phyloP scores from a whole-genome alignment of 2,329 filamentous ascomycete genomes.

The Alternaria sp. region DNA sequence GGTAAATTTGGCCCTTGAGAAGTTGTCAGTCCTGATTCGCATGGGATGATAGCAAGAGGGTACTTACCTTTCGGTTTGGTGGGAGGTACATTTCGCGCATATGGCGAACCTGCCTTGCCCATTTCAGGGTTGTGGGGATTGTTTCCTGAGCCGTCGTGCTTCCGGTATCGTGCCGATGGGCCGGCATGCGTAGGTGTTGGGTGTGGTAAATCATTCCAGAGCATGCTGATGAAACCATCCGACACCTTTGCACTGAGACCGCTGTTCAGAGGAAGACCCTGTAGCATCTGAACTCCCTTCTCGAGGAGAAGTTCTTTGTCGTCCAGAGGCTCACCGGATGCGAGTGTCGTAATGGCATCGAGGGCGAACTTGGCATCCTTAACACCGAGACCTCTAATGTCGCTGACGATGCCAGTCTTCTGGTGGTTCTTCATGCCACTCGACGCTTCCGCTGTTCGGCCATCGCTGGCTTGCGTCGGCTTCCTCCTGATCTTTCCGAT shows the following conservation, averaged over 20 bases:
- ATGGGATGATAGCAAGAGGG: background rate
- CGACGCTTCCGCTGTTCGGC: conserved; percentile 45
- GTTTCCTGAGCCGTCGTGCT: conserved; percentile 52
- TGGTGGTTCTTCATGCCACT: conserved; percentile 27
- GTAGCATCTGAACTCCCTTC: conserved; percentile 60
- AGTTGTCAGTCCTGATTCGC: background rate
- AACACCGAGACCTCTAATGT: conserved; percentile 63
- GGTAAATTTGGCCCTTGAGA: conserved; percentile 49
- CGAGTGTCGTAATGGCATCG: conserved; percentile 68
- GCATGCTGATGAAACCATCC: conserved; percentile 59
- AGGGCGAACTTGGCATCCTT: conserved; percentile 49
- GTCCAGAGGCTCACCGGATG: conserved; percentile 69
- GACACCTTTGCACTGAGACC: conserved; percentile 56
- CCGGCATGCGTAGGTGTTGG: conserved; percentile 56
- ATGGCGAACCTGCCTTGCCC: conserved; percentile 62
- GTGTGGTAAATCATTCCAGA: conserved; percentile 61
- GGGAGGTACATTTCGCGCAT: conserved; percentile 63
- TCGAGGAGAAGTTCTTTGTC: conserved; percentile 59
- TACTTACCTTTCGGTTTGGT: conserved; percentile 54
- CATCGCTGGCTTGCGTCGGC: conserved; percentile 56
- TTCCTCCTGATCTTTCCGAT: conserved; percentile 56
- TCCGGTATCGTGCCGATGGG: conserved; percentile 52
- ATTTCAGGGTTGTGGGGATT: conserved; percentile 59
- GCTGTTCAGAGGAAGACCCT: conserved; percentile 58
- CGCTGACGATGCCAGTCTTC: conserved; percentile 49